Evolutionary conservation across 1,284 basidiomycete genomes (phyloP).

Genomic region (Ustilago esculenta): DNA sequence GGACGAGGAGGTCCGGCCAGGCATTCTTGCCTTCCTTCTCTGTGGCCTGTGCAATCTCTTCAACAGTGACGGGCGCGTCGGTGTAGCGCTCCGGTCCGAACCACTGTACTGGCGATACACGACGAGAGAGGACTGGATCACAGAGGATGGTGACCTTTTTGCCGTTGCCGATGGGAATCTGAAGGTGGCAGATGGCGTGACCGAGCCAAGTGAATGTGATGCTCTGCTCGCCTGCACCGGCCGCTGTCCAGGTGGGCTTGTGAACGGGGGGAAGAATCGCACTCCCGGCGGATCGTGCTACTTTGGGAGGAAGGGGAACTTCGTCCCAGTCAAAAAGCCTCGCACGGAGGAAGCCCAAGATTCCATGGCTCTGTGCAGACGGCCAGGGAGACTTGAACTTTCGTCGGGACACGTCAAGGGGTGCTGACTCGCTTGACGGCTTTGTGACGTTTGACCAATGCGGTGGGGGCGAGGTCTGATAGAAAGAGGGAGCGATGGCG

Average conservation of each 20-base stretch:
- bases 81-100: slow-evolving; percentile 54
- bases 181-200: slow-evolving; percentile 51
- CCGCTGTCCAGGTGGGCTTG: slow-evolving; percentile 27
- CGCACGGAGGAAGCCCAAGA: slow-evolving; percentile 44
- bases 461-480: slow-evolving; percentile 44
- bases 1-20: slow-evolving; percentile 52
- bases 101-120: slow-evolving; percentile 55
- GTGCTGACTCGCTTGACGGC: not conserved
- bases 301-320: slow-evolving; percentile 34
- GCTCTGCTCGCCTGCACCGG: slow-evolving; percentile 2
- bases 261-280: slow-evolving; percentile 34
- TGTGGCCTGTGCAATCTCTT: slow-evolving; percentile 33
- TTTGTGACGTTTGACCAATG: slow-evolving; percentile 40
- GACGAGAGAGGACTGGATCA: slow-evolving; percentile 51
- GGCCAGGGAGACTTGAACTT: slow-evolving; percentile 54
- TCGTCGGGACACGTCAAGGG: slow-evolving; percentile 13
- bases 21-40: slow-evolving; percentile 25
- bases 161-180: slow-evolving; percentile 40
- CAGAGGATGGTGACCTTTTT: slow-evolving; percentile 40
- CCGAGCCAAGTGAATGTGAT: slow-evolving; percentile 57
- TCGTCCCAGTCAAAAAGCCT: slow-evolving; percentile 58
- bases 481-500: slow-evolving; percentile 36
- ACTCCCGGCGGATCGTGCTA: slow-evolving; percentile 7
- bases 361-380: slow-evolving; percentile 22
- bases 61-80: slow-evolving; percentile 46